Evolutionary conservation across 306 rosid genomes (phyloP).

Genomic region (Vigna unguiculata): DNA sequence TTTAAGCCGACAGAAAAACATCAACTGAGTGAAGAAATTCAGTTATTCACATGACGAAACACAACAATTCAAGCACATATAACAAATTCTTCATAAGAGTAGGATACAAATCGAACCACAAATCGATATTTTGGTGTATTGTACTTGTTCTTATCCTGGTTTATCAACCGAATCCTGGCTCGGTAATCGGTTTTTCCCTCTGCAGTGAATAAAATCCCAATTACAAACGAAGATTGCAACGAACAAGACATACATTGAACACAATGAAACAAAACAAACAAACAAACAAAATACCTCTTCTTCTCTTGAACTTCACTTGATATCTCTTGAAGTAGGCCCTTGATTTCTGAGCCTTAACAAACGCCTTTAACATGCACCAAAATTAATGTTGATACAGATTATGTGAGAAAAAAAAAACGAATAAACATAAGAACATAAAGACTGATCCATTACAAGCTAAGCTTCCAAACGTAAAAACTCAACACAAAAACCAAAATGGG

Average conservation of each 20-base stretch:
- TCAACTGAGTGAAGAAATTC: neutral
- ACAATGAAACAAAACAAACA: neutral
- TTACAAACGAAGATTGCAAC: neutral
- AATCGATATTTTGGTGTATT: conserved; percentile 87
- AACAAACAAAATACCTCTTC: conserved; percentile 42
- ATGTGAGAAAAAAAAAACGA: neutral
- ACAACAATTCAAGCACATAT: too few relatives aligned
- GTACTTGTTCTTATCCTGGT: conserved; percentile 91
- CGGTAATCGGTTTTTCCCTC: conserved; percentile 95
- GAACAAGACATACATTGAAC: too few relatives aligned
- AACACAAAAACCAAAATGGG: neutral
- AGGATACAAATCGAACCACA: conserved; percentile 91
- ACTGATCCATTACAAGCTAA: neutral
- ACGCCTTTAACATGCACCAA: neutral
- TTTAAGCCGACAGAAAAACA: neutral
- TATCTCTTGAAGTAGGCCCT: conserved; percentile 57
- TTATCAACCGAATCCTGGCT: conserved; percentile 86
- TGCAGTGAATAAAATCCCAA: conserved; percentile 33
- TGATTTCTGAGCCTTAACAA: conserved; percentile 42
- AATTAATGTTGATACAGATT: neutral
- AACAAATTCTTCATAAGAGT: neutral
- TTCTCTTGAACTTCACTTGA: conserved; percentile 63
- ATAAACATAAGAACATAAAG: neutral
- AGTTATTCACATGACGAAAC: neutral
- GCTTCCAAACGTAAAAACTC: neutral